Percentiles rank a stretch among this genome's conserved stretches.
Conservation (phyloP, 192 early-diverging fungal genomes). For the Podila verticillata region DNA sequence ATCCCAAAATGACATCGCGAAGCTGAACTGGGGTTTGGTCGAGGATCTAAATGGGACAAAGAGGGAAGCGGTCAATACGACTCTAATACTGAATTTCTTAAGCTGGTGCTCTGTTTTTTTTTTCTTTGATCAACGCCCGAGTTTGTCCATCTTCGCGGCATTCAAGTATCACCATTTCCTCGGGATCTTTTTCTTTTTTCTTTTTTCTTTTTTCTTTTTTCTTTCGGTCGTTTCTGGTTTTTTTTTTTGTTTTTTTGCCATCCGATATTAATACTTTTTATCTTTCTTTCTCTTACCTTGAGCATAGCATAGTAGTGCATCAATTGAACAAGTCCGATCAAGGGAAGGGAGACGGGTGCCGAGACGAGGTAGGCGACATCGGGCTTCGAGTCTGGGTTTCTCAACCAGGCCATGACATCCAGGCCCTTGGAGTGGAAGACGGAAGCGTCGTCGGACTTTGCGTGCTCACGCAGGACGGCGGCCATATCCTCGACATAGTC, state of each 20-base stretch:
- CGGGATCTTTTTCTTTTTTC: not conserved
- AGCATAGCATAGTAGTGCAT: slow-evolving; percentile 89
- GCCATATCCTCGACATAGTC: slow-evolving; percentile 83
- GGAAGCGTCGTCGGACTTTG: slow-evolving; percentile 67
- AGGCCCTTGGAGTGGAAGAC: slow-evolving; percentile 81
- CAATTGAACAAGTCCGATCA: slow-evolving; percentile 93
- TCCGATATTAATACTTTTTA: not conserved
- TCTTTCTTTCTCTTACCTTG: slow-evolving; percentile 46
- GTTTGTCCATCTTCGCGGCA: not conserved
- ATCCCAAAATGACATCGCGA: slow-evolving; percentile 68
- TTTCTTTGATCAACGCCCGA: too few relatives aligned
- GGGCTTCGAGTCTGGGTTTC: slow-evolving; percentile 79
- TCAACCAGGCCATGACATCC: slow-evolving; percentile 88
- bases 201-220: not conserved
- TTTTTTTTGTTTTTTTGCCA: too few relatives aligned
- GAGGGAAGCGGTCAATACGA: too few relatives aligned
- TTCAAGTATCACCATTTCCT: not conserved
- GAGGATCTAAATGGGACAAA: slow-evolving; percentile 51
- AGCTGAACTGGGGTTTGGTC: slow-evolving; percentile 67
- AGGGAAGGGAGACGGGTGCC: slow-evolving; percentile 83
- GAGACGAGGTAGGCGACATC: slow-evolving; percentile 81
- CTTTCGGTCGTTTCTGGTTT: not conserved
- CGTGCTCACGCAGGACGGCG: slow-evolving; percentile 69
- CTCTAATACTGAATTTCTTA: not conserved
- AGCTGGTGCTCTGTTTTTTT: too few relatives aligned